Evolutionary conservation across 2,329 filamentous ascomycete species (phyloP).

Genomic region (Colletotrichum agaves): DNA sequence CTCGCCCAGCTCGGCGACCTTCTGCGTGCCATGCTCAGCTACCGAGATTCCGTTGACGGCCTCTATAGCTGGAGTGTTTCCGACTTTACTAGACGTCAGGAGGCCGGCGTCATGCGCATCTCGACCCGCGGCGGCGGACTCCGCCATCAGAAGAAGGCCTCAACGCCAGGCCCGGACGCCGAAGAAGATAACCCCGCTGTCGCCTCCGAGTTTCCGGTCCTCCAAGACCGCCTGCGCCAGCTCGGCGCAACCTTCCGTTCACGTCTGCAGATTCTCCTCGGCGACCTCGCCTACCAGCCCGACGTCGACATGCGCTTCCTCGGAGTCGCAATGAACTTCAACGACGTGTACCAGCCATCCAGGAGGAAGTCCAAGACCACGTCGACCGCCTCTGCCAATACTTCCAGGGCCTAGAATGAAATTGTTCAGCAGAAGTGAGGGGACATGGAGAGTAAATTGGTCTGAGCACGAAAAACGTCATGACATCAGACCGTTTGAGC

Average conservation of each 20-base stretch:
- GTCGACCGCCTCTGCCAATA: conserved; percentile 29
- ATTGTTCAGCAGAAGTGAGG: no score
- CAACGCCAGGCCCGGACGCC: conserved; percentile 34
- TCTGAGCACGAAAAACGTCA: no score
- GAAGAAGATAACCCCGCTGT: conserved; percentile 52
- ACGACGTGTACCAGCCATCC: conserved; percentile 90
- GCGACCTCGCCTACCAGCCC: conserved; percentile 91
- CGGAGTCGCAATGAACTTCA: conserved; percentile 98
- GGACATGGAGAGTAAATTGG: no score
- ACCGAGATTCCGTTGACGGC: conserved; percentile 92
- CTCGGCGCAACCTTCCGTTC: conserved; percentile 81
- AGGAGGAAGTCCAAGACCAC: conserved; percentile 67
- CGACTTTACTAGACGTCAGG: conserved; percentile 92
- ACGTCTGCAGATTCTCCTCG: conserved; percentile 82
- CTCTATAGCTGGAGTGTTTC: conserved; percentile 95
- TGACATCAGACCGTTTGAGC: background rate
- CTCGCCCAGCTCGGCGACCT: conserved; percentile 92
- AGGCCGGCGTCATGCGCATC: conserved; percentile 76
- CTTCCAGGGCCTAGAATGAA: conserved; percentile 19
- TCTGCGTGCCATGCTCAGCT: conserved; percentile 91
- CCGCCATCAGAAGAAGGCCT: conserved; percentile 33
- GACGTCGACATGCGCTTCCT: conserved; percentile 96
- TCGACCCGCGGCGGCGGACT: conserved; percentile 59
- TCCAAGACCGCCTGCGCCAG: conserved; percentile 78
- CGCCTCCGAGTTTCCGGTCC: conserved; percentile 73